Evolutionary conservation across 495 filamentous ascomycete genomes (phyloP).

Genomic region (Aspergillus heteromorphus): DNA sequence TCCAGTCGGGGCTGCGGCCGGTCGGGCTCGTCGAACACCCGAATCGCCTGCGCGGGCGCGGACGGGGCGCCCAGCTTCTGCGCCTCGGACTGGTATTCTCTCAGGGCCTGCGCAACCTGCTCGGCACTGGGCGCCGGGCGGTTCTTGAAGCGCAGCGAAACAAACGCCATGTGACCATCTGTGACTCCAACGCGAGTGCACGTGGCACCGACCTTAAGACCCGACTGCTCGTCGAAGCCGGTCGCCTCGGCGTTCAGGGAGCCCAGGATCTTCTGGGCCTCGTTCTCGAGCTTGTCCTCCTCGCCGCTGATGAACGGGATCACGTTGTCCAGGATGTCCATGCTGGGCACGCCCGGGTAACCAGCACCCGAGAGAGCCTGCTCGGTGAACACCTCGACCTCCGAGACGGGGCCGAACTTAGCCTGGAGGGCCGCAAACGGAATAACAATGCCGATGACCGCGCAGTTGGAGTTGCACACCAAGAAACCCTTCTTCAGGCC

Average conservation of each 20-base stretch:
- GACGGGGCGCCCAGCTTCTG: constrained; percentile 70
- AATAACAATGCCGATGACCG: constrained; percentile 82
- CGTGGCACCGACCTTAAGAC: constrained; percentile 66
- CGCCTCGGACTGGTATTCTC: constrained; percentile 68
- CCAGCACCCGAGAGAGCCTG: constrained; percentile 83
- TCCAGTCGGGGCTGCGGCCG: constrained; percentile 82
- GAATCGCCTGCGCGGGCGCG: constrained; percentile 66
- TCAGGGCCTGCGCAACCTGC: constrained; percentile 62
- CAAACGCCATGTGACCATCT: constrained; percentile 80
- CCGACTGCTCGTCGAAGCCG: constrained; percentile 57
- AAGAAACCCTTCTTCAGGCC: constrained; percentile 71
- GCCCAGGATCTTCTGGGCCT: constrained; percentile 82
- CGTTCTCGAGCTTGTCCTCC: constrained; percentile 82
- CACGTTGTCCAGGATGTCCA: constrained; percentile 74
- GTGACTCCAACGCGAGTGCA: constrained; percentile 81
- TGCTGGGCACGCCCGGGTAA: constrained; percentile 78
- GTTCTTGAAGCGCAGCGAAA: constrained; percentile 67
- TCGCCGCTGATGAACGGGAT: constrained; percentile 84
- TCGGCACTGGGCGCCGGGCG: constrained; percentile 52
- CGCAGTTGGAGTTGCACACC: constrained; percentile 88
- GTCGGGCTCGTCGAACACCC: constrained; percentile 74
- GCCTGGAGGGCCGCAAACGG: constrained; percentile 80
- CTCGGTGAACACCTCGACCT: constrained; percentile 78
- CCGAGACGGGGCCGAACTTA: constrained; percentile 66
- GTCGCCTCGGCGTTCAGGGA: constrained; percentile 57